Evolutionary conservation across 2,329 filamentous ascomycete genomes (phyloP).

Genomic region (Neurospora crassa): DNA sequence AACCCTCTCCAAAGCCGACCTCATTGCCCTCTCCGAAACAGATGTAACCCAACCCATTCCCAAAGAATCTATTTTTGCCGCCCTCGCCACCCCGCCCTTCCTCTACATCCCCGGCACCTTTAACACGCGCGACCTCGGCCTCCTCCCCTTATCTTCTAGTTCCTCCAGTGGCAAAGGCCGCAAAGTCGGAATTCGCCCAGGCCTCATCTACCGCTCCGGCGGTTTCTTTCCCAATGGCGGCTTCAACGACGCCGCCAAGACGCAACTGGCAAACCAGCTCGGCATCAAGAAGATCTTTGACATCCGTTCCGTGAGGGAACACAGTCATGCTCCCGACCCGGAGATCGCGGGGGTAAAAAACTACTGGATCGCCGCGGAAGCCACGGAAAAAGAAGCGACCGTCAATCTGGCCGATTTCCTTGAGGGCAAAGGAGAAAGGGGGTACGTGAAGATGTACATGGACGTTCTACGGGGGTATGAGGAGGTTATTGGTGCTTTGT

Average conservation of each 20-base stretch:
- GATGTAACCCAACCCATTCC: conserved; percentile 32
- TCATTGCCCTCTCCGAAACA: conserved; percentile 30
- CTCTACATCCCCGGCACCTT: conserved; percentile 35
- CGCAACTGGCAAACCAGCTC: conserved; percentile 26
- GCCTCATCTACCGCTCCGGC: conserved; percentile 38
- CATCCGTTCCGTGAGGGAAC: conserved; percentile 37
- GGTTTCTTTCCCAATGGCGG: conserved; percentile 24
- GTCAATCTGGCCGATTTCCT: conserved; percentile 33
- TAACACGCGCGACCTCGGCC: conserved; percentile 43
- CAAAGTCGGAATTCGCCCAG: conserved; percentile 24
- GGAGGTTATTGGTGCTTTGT: conserved; percentile 27
- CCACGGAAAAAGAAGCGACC: conserved; percentile 26
- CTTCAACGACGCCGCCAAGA: conserved; percentile 26
- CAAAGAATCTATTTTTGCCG: conserved; percentile 12
- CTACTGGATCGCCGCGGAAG: conserved; percentile 26
- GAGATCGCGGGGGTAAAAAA: conserved; percentile 33
- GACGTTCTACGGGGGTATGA: conserved; percentile 16
- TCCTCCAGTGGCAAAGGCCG: background rate
- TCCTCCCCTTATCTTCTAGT: conserved; percentile 23
- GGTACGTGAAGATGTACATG: conserved; percentile 37
- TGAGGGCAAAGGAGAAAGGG: conserved; percentile 33
- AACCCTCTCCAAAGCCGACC: conserved; percentile 15
- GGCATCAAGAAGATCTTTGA: conserved; percentile 40
- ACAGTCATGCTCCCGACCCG: conserved; percentile 32
- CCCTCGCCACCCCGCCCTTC: conserved; percentile 35